Evolutionary conservation across 2,329 filamentous ascomycete species (phyloP), one percentile per base, ranked within the genome.

Genomic region (Nakataea oryzae): DNA sequence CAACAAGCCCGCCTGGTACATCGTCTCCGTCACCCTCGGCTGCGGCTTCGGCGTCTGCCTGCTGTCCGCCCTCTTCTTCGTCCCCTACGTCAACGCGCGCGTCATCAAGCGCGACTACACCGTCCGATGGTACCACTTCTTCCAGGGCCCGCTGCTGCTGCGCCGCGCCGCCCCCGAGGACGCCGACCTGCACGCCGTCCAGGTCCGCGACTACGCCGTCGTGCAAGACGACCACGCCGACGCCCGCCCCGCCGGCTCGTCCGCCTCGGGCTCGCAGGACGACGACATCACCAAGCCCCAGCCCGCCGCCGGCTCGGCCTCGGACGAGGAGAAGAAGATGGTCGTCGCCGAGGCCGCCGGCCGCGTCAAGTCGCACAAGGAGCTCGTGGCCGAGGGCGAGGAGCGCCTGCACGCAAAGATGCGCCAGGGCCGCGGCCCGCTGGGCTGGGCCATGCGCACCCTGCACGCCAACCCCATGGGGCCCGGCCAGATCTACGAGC

Each of bases 391-490:
- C 5, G 74, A 85, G 62, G 84, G 81, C 9, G 77, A 86, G 63
- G 79, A 78, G 26, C 79, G 76, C 57, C 80, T 87, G 68, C 83
- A 88, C 70, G 83, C 83, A 27, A 84, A 84, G 68, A 85, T 93
- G 61, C 75, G 83, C 62, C 77, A 82, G 73, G 81, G 79, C 63
- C 76, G 76, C 1, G 88, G 89, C 29, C 88, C 87, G 60, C 79
- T 93, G n/a, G 90, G 86, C 68, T 93, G 90, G 90, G 90, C 88
- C 50, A 90, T 93, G 87, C 88, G 90, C 67, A 84, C 80, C 60
- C 85, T 93, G 26, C 88, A 85, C 70, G 79, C 89, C 69, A 89
- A 92, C 78, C 88, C 85, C 58, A 83, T 91, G 75, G 87, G 87
- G 24, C 73, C 85, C 24, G 90, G 90, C 61, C 80, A 86, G 69